Percentiles rank a stretch among this genome's conserved stretches.
Evolutionary conservation across 768 basidiomycete species (phyloP).

Genomic region (Leucocoprinus leucothites): DNA sequence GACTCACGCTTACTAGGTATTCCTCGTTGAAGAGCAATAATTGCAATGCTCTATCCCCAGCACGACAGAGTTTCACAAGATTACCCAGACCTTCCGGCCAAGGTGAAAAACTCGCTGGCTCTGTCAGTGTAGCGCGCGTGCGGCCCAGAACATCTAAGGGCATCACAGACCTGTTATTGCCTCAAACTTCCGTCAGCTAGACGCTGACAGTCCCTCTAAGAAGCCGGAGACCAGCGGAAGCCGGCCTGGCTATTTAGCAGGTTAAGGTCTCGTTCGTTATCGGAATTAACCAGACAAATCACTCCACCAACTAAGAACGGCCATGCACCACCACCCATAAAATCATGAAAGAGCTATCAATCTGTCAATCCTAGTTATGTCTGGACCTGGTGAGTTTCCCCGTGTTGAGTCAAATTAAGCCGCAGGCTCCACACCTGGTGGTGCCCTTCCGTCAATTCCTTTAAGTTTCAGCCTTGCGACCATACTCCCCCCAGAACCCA

Average conservation of each 20-base stretch:
- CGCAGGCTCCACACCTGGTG: conserved; percentile 77
- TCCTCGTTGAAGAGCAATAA: conserved; percentile 90
- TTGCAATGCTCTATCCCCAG: conserved; percentile 15
- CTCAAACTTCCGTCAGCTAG: conserved; percentile 83
- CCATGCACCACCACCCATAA: conserved; percentile 88
- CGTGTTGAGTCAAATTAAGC: conserved; percentile 85
- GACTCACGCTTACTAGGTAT: conserved; percentile 87
- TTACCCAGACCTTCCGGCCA: conserved; percentile 26
- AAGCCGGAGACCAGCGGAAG: conserved; percentile 74
- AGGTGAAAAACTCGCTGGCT: conserved; percentile 79
- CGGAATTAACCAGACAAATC: conserved; percentile 97
- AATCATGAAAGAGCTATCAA: conserved; percentile 85
- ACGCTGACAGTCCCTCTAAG: conserved; percentile 83
- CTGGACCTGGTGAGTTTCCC: conserved; percentile 80
- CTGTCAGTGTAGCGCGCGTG: conserved; percentile 88
- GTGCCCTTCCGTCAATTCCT: conserved; percentile 84
- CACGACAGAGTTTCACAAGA: conserved; percentile 16
- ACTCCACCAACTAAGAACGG: conserved; percentile 90
- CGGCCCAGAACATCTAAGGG: conserved; percentile 89
- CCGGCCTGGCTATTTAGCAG: conserved; percentile 86
- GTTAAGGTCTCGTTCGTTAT: conserved; percentile 93
- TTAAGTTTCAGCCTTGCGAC: conserved; percentile 68
- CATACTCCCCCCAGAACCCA: conserved; percentile 64
- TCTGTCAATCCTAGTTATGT: conserved; percentile 77
- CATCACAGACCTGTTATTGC: conserved; percentile 92